phyloP scores from a whole-genome alignment of 2,329 filamentous ascomycete species.

The Alternaria gaisen region DNA sequence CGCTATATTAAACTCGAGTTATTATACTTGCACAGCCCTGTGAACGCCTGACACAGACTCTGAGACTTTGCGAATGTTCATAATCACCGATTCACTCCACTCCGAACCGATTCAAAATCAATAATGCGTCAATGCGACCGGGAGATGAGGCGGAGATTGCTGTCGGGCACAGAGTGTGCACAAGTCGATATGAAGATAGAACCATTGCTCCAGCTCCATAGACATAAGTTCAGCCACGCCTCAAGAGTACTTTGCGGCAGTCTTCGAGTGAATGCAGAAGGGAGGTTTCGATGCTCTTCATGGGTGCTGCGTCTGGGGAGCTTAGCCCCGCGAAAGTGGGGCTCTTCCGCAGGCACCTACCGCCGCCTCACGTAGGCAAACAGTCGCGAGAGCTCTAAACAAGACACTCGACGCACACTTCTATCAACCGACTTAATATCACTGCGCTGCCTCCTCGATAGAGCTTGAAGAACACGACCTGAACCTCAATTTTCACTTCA shows the following conservation, averaged over 20 bases:
- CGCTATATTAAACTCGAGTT: neutral
- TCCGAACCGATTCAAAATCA: neutral
- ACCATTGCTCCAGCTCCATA: neutral
- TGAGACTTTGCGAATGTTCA: neutral
- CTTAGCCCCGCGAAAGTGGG: conserved; percentile 18
- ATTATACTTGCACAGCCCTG: neutral
- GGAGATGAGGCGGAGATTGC: conserved; percentile 1
- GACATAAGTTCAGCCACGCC: neutral
- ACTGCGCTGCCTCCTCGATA: neutral
- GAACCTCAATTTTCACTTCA: neutral
- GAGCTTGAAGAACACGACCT: neutral
- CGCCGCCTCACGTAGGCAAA: conserved; percentile 24
- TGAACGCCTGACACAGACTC: neutral
- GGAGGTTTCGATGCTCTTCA: conserved; percentile 1
- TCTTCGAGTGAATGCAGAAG: neutral
- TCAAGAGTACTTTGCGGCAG: neutral
- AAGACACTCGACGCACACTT: neutral
- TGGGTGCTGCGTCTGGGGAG: conserved; percentile 11
- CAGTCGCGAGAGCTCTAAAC: conserved; percentile 17
- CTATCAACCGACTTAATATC: neutral
- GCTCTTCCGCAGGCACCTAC: conserved; percentile 29
- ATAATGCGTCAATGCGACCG: neutral
- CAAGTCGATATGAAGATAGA: neutral
- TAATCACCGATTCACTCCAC: neutral
- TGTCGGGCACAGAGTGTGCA: neutral